A percentile compares a stretch with the other conserved stretches of the same genome.
phyloP scores from a whole-genome alignment of 805 yeast genomes.

The Groenewaldozyma salmanticensis region DNA sequence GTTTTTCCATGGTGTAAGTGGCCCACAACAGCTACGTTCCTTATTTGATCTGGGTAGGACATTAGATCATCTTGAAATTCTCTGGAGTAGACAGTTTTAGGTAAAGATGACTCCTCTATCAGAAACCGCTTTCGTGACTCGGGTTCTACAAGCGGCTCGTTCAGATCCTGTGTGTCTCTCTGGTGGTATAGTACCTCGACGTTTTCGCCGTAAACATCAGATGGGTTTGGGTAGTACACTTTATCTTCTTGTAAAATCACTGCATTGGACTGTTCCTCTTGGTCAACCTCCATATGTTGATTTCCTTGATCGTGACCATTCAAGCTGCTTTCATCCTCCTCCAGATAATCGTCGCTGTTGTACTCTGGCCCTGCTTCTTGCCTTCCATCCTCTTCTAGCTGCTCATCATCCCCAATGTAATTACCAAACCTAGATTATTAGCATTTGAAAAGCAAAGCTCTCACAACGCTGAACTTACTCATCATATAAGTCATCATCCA shows the following conservation, averaged over 20 bases:
- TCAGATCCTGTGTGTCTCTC: slow-evolving; percentile 40
- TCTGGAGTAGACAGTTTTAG: slow-evolving; percentile 51
- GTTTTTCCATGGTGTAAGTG: slow-evolving; percentile 82
- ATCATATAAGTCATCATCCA: slow-evolving; percentile 63
- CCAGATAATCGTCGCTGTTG: slow-evolving; percentile 11
- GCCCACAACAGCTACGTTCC: slow-evolving; percentile 77
- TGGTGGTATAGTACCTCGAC: slow-evolving; percentile 58
- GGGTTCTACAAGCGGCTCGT: slow-evolving; percentile 61
- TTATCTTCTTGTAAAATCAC: slow-evolving; percentile 39
- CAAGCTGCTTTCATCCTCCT: background rate
- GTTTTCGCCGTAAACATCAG: slow-evolving; percentile 45
- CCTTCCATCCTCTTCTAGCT: slow-evolving; percentile 17
- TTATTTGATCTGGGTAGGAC: slow-evolving; percentile 48
- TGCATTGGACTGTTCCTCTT: too few relatives aligned
- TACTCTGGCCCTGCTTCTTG: slow-evolving; percentile 8
- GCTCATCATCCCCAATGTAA: slow-evolving; percentile 21
- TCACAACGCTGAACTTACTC: slow-evolving; percentile 51
- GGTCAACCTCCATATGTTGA: background rate
- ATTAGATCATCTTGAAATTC: slow-evolving; percentile 40
- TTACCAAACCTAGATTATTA: slow-evolving; percentile 26
- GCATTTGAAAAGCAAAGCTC: too few relatives aligned
- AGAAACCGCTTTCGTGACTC: slow-evolving; percentile 32
- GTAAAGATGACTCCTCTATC: slow-evolving; percentile 45
- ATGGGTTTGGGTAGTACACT: slow-evolving; percentile 33
- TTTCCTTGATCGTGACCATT: background rate